Conservation (phyloP, 495 filamentous ascomycete genomes). For the Penicillium herquei region DNA sequence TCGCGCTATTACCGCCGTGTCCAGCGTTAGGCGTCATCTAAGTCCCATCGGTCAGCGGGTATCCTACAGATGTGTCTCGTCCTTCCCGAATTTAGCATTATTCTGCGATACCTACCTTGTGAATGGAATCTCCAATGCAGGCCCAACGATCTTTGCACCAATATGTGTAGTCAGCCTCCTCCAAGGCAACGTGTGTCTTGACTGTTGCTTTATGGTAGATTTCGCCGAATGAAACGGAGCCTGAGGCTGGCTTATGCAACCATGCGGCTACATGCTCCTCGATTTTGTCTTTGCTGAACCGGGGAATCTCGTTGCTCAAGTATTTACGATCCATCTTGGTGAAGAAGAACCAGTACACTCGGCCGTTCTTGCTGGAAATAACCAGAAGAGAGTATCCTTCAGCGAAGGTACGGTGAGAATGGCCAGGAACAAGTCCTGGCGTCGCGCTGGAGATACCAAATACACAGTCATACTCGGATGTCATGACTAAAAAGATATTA, state of each 20-base stretch:
- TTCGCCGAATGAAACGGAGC: constrained; percentile 1
- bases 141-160: constrained; percentile 17
- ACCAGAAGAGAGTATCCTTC: constrained; percentile 7
- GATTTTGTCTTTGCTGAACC: not conserved
- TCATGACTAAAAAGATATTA: constrained; percentile 15
- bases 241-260: not conserved
- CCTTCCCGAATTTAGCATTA: not conserved
- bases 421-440: constrained; percentile 3
- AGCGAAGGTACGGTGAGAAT: constrained; percentile 3
- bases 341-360: constrained; percentile 14
- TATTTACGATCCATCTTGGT: constrained; percentile 5
- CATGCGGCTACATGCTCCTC: not conserved
- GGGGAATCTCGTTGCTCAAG: constrained; percentile 3
- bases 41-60: not conserved
- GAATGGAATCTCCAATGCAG: constrained; percentile 24
- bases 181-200: constrained; percentile 8
- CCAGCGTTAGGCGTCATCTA: constrained; percentile 12
- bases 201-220: constrained; percentile 2
- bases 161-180: constrained; percentile 15
- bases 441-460: constrained; percentile 18
- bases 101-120: constrained; percentile 29
- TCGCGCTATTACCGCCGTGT: constrained; percentile 12
- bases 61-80: not conserved
- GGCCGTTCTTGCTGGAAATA: constrained; percentile 7
- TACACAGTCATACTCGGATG: constrained; percentile 16